Percentiles rank a stretch among this genome's conserved stretches.
phyloP scores from a whole-genome alignment of 2,329 filamentous ascomycete species.

The Tolypocladium capitatum region DNA sequence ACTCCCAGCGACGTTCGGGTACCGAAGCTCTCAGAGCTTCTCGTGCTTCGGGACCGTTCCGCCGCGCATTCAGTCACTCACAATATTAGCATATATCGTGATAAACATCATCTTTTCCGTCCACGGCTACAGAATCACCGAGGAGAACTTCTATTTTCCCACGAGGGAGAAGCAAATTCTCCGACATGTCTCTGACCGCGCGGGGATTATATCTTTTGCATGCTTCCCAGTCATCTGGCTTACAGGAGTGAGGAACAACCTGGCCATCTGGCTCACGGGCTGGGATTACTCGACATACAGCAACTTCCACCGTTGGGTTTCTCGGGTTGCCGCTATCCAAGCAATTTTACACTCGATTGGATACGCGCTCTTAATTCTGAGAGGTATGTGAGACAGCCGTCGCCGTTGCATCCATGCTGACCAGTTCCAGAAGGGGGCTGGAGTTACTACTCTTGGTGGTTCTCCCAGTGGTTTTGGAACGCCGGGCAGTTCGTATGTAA shows the following conservation, averaged over 20 bases:
- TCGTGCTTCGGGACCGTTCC: conserved; percentile 33
- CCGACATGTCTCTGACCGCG: conserved; percentile 49
- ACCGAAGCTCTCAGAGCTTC: conserved; percentile 27
- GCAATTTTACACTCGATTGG: conserved; percentile 49
- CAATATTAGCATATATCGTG: conserved; percentile 21
- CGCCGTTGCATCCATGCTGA: background rate
- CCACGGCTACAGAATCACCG: conserved; percentile 23
- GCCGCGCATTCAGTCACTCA: conserved; percentile 27
- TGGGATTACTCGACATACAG: conserved; percentile 57
- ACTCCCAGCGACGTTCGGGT: conserved; percentile 29
- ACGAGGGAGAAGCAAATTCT: conserved; percentile 19
- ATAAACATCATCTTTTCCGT: conserved; percentile 24
- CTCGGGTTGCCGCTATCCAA: conserved; percentile 46
- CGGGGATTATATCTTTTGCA: conserved; percentile 48
- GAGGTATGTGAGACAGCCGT: conserved; percentile 11
- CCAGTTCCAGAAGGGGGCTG: background rate
- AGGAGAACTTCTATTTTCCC: conserved; percentile 22
- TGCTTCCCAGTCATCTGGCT: conserved; percentile 54
- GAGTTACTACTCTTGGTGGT: background rate
- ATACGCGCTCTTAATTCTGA: conserved; percentile 35
- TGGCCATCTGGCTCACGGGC: conserved; percentile 52
- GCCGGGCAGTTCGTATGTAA: conserved; percentile 29
- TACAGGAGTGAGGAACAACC: conserved; percentile 54
- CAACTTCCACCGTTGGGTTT: conserved; percentile 54
- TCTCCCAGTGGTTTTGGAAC: conserved; percentile 22